These are phyloP conservation scores for Luffa acutangula DNA, from an alignment of 306 rosid genomes.

Conservation along the genomic window DNA sequence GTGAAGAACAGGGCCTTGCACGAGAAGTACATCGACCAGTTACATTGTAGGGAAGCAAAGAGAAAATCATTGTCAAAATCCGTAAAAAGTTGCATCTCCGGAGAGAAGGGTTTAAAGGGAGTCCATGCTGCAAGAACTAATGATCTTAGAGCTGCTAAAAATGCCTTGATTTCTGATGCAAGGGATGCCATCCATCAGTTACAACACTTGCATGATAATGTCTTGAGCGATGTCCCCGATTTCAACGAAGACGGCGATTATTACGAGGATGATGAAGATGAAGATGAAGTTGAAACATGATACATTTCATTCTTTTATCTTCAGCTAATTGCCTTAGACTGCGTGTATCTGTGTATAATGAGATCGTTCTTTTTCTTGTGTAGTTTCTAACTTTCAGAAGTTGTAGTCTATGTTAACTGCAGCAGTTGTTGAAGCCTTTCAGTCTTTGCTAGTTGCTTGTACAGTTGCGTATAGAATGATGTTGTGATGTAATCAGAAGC, in stretches of 20 bases:
- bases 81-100: conserved; percentile 1
- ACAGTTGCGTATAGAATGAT: neutral
- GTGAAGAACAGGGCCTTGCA: conserved; percentile 58
- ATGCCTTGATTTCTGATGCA: conserved; percentile 60
- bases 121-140: conserved; percentile 18
- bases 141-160: conserved; percentile 48
- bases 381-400: neutral
- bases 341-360: neutral
- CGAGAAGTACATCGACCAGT: conserved; percentile 72
- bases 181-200: conserved; percentile 57
- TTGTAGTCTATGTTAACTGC: neutral
- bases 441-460: neutral
- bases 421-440: neutral
- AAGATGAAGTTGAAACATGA: conserved; percentile 30
- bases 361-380: neutral
- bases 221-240: conserved; percentile 11
- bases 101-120: conserved; percentile 18
- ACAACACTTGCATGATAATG: conserved; percentile 25
- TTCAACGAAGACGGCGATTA: conserved; percentile 28
- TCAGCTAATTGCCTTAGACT: neutral
- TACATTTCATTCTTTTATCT: conserved; percentile 8
- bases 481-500: neutral
- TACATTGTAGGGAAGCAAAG: conserved; percentile 53
- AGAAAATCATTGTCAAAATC: conserved; percentile 35
- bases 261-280: conserved; percentile 13